Base-by-base conservation (phyloP, 1,284 basidiomycete genomes). In the Cutaneotrichosporon sp. region DNA sequence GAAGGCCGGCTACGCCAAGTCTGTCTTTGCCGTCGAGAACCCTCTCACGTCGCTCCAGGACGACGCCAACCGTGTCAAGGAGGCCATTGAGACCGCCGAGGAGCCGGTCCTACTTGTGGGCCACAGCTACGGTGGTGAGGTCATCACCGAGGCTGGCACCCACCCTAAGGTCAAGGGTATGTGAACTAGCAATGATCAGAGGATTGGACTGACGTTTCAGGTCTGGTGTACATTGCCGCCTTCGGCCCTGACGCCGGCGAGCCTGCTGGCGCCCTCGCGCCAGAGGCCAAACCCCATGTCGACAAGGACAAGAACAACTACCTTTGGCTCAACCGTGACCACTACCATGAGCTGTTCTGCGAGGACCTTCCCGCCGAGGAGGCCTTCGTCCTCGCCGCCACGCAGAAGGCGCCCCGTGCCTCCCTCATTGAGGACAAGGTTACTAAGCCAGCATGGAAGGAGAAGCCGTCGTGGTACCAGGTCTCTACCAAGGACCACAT, bases 201-300 rank as follows among this genome's bases (percentile, higher is more conserved):
- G 17, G 13, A 18, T 20, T 10, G 26, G n/a, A n/a, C 39, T 40
- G 26, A 30, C 26, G 18, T 18, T 4, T 8, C 18, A 40, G 48
- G 40, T 20, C 39, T 49, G 5, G 48, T 49, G 20, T 49, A 49
- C 48, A 41, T 49, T 18, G 48, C 48, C 33, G 48, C 48, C 4
- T 20, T 49, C 40, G 48, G 30, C 13, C 48, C 48, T 39, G 48
- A 49, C 33, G 48, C 26, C 13, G 48, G 48, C 48, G 48, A 49
- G 48, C 23, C 39, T 13, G 48, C 48, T 18, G 33, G 20, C 48
- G 33, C 18, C 30, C 40, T 49, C 34, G 33, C 26, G 48, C 48
- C 48, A 15, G 41, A 49, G 39, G 30, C 20, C 14, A 14, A 17
- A 35, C 18, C 39, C 30, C 18, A 20, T 18, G 20, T 49, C 33